phyloP scores from a whole-genome alignment of 78 protist species.

The Fonticula alba region DNA sequence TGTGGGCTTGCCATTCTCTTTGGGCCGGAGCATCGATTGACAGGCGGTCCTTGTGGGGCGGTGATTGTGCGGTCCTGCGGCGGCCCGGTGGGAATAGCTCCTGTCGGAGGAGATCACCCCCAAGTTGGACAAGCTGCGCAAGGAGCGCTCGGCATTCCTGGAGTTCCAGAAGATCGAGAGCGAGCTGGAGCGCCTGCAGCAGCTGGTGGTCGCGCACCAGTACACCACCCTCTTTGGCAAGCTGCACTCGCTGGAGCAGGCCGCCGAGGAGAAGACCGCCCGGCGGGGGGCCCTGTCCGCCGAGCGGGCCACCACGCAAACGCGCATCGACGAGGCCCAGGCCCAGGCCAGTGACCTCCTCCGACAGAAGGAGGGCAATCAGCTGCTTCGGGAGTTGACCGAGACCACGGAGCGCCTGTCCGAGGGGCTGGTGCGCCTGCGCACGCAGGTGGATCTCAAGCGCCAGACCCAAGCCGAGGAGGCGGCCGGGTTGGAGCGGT shows the following conservation, averaged over 20 bases:
- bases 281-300: too few relatives aligned
- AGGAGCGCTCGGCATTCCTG: slow-evolving; percentile 52
- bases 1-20: too few relatives aligned
- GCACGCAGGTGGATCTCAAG: slow-evolving; percentile 6
- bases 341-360: too few relatives aligned
- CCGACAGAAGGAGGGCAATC: too few relatives aligned
- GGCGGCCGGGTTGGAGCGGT: too few relatives aligned
- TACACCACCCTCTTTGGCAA: neutral
- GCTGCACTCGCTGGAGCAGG: too few relatives aligned
- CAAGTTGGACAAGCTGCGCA: slow-evolving; percentile 53
- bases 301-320: too few relatives aligned
- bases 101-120: slow-evolving; percentile 84
- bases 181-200: neutral
- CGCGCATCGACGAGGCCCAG: too few relatives aligned
- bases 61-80: neutral
- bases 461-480: too few relatives aligned
- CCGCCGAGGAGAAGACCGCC: neutral
- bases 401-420: slow-evolving; percentile 19
- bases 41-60: too few relatives aligned
- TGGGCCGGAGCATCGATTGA: slow-evolving; percentile 10
- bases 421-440: slow-evolving; percentile 30
- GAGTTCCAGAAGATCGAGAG: slow-evolving; percentile 18
- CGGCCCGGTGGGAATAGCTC: slow-evolving; percentile 7
- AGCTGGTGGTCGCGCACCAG: neutral
- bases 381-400: slow-evolving; percentile 6